phyloP scores from a whole-genome alignment of 352 stramenopile genomes.

The Phytophthora nicotianae region DNA sequence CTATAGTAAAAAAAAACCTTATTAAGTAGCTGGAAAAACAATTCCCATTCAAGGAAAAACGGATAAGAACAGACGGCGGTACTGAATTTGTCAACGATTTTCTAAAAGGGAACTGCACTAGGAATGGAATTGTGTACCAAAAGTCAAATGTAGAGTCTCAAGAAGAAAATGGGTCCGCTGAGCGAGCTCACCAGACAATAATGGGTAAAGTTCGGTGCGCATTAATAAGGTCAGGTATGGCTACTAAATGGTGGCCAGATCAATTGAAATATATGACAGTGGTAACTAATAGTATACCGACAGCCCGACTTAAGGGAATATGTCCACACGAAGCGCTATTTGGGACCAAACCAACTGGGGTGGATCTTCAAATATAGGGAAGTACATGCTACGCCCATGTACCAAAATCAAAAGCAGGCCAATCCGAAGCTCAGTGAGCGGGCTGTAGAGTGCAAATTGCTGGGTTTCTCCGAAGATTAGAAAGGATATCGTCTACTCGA shows the following conservation, averaged over 20 bases:
- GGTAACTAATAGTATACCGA: not conserved
- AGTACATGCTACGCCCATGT: not conserved
- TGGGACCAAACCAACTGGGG: not conserved
- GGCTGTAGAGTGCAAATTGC: not conserved
- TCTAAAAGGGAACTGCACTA: not conserved
- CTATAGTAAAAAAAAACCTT: not conserved
- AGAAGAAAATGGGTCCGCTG: conserved; percentile 2
- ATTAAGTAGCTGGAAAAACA: conserved; percentile 8
- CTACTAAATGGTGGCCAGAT: not conserved
- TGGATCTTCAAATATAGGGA: not conserved
- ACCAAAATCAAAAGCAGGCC: not conserved
- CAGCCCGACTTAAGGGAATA: not conserved
- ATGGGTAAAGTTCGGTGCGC: not conserved
- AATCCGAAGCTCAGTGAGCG: conserved; percentile 1
- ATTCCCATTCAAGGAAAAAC: conserved; percentile 7
- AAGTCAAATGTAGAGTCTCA: conserved; percentile 4
- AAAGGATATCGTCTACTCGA: conserved; percentile 5
- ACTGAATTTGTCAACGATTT: conserved; percentile 5
- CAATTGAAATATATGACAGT: not conserved
- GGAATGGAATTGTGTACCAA: not conserved
- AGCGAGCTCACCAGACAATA: not conserved
- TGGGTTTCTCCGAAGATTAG: not conserved
- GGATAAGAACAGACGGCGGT: conserved; percentile 6
- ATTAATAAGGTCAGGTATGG: not conserved
- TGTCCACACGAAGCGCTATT: not conserved